Evolutionary conservation across 1,284 basidiomycete species (phyloP).

Genomic region (Rhodotorula sp.): DNA sequence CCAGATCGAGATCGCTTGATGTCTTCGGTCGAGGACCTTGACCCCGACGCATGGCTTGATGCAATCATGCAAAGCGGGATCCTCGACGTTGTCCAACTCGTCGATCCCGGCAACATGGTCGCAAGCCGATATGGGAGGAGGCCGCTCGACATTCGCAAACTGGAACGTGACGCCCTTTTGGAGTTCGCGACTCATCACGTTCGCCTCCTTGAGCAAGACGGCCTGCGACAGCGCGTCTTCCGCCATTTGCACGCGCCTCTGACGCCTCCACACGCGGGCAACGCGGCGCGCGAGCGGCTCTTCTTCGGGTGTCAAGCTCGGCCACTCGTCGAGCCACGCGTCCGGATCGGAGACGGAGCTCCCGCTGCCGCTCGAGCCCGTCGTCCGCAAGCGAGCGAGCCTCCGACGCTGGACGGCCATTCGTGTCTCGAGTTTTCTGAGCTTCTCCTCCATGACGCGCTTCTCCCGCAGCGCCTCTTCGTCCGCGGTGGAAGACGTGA

Average conservation of each 20-base stretch:
- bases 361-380: not conserved
- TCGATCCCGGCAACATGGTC: constrained; percentile 80
- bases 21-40: constrained; percentile 83
- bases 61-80: constrained; percentile 65
- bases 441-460: constrained; percentile 83
- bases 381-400: constrained; percentile 58
- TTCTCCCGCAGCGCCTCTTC: constrained; percentile 61
- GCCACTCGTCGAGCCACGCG: constrained; percentile 21
- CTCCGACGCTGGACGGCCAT: constrained; percentile 58
- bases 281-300: constrained; percentile 70
- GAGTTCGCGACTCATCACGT: constrained; percentile 85
- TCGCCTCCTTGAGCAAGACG: constrained; percentile 87
- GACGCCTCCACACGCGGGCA: constrained; percentile 76
- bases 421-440: constrained; percentile 73
- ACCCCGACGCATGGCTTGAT: constrained; percentile 81
- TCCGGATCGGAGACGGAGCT: not conserved
- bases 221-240: constrained; percentile 82
- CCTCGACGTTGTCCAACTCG: constrained; percentile 88
- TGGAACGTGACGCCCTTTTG: constrained; percentile 85
- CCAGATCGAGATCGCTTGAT: constrained; percentile 86
- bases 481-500: constrained; percentile 49
- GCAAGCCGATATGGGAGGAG: constrained; percentile 72
- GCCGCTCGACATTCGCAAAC: constrained; percentile 73
- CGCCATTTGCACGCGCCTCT: constrained; percentile 85
- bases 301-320: constrained; percentile 59